Base-by-base conservation (phyloP, 179 eudicot species). In the Silene vulgaris region DNA sequence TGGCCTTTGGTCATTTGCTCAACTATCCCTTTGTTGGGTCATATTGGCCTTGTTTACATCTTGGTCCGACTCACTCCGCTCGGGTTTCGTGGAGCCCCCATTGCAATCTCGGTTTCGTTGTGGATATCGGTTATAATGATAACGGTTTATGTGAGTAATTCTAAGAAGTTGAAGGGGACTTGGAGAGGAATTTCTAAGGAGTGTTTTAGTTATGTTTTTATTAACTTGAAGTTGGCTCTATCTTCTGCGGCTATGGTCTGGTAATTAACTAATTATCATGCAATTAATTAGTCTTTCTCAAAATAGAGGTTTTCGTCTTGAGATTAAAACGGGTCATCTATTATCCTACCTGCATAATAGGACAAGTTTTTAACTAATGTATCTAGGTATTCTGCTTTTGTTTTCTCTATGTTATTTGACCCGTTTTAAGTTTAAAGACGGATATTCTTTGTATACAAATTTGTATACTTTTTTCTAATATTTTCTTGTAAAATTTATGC, bases 161-260 rank as follows among this genome's bases (percentile, higher is more conserved):
- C 84, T 30, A 37, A 78, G 61, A 80, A 72, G 14, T 88, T 88
- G 74, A 13, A 74, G 76, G 56, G 71, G 12, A 88, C 89, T 9
- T 86, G 90, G 90, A 73, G 29, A 11, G 89, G 94, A 11, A 60
- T 88, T 23, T 84, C 86, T 0, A 63, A 50, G 23, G 87, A 88
- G 65, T 78, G 88, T 0, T 74, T 82, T 26, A 3, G 26, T 50
- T 66, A 79, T 73, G 74, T 89, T 23, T 48, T 79, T 57, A 0
- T 30, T 16, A 82, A 71, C 77, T 69, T 88, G 71, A 88, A 84
- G 65, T 74, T 90, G 77, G 88, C 90, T 28, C 75, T 90, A 13
- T 86, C 91, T 63, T 90, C 91, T 57, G 89, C 91, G 3, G 91
- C 89, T 29, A 90, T 90, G 91, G 85, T 88, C 9, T 88, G 94